Evolutionary conservation across 2,329 filamentous ascomycete species (phyloP), one percentile per base, ranked within the genome.

Genomic region (Blastomyces silverae): DNA sequence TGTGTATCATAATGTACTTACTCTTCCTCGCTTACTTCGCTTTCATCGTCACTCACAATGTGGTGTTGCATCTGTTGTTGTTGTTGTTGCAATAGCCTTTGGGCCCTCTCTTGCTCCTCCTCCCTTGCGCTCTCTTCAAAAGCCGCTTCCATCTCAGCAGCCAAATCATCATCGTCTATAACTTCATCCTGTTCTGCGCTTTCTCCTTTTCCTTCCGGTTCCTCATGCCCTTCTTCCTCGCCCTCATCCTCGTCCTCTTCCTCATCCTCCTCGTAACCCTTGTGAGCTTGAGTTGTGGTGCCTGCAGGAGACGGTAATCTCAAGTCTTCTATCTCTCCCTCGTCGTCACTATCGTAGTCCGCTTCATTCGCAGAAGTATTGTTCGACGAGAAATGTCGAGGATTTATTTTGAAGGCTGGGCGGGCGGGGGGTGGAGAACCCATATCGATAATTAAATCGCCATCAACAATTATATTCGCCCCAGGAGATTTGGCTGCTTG

Each of bases 21-120:
- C 72, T 88, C 86, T 73, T 88, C 86, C 72, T 88, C 86, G 68
- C 86, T 88, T 63, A 88, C 85, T 69, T 87, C 85, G 68, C 85
- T 88, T 73, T 88, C 85, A 62, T 80, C 76, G 22, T 85, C 84
- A 46, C 79, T 82, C 31, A 71, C 69, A 55, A 67, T 42, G 44
- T 67, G 66, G 20, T 61, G 66, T 53, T 63, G 55, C 34, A 76
- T 76, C 39, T 72, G 71, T 34, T 72, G 71, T 20, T 73, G 71
- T 20, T 73, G 67, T 8, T 70, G 67, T 56, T 74, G 70, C 20
- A 69, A 69, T 61, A 73, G 73, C 17, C 74, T 72, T 37, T 74
- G 74, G 25, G 68, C 75, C 37, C 72, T 71, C 34, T 81, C 79
- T 37, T 80, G 78, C 66, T 78, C 75, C 65, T 76, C 76, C 66